Evolutionary conservation across 768 basidiomycete genomes (phyloP), one percentile per base, ranked within the genome.

Genomic region (Auriscalpium orientale): DNA sequence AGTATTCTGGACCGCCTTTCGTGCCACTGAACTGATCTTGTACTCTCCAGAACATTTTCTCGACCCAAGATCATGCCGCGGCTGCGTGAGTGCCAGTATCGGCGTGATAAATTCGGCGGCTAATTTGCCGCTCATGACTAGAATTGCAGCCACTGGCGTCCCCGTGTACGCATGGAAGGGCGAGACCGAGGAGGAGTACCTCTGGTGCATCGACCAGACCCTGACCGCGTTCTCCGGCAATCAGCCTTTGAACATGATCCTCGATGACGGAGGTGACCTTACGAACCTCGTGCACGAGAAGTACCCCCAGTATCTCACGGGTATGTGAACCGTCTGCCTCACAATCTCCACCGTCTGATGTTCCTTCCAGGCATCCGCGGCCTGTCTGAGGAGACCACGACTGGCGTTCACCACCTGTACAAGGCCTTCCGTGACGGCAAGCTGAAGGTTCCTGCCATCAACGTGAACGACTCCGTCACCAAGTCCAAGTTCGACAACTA

Each of bases 161-260:
- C 97, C 97, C 62, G 97, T 98, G 66, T 99, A 85, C 68, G 97
- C 97, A 44, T 99, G 97, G 97, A 99, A 99, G 78, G 97, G 97
- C 55, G 97, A 99, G 79, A 95, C 95, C 47, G 97, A 98, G 70
- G 97, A 98, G 73, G 97, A 99, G 71, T 98, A 98, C 76, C 68
- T 74, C 62, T 99, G 97, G 97, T 98, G 95, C 71, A 92, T 99
- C 64, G 93, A 98, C 68, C 97, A 99, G 76, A 90, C 91, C 48
- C 72, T 99, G 62, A 71, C 82, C 63, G 90, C 83, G n/a, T 99
- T 99, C 82, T 74, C 85, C 22, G 84, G 76, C 59, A 88, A 88
- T 63, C 76, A 95, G 72, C 69, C 87, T 52, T 74, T 95, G 67
- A 99, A 99, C 85, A 87, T 99, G 95, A 98, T 99, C 72, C 84